Base-by-base conservation (phyloP, 2,329 filamentous ascomycete genomes). In the Cytospora schulzeri region DNA sequence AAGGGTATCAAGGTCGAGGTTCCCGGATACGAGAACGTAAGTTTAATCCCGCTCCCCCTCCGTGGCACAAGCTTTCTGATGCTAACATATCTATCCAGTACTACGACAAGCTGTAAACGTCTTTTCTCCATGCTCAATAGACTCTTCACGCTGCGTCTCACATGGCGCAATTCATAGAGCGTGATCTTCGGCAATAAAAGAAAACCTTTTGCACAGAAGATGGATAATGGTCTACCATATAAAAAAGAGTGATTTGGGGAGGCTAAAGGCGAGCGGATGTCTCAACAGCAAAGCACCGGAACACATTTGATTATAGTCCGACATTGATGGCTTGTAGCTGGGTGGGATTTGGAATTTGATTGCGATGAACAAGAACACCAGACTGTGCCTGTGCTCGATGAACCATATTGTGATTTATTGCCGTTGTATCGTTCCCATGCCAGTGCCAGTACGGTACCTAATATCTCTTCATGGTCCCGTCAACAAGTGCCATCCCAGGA, bases 1-100 rank as follows among this genome's bases (percentile, higher is more conserved):
- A 99, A 99, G 92, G 95, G 94, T 92, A 85, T 99, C 87, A 99
- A 99, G 92, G 83, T 90, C 77, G 88, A 92, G 76, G 91, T 97
- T 79, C 94, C 95, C 75, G 91, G 90, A 79, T 89, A 93, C 84
- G 92, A 92, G 79, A 96, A 97, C 88, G 92, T 95, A 88, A 92
- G 92, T 91, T 70, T 65, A 65, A 19, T 2, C n/a, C n/a, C n/a
- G 19, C 51, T 11, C 28, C 9, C 0, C 6, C 3, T 51, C 26
- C 29, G 15, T 31, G 24, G 38, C 3, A 48, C 31, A 45, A 33
- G 29, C 48, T 22, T n/a, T n/a, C n/a, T 31, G 53, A 31, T 69
- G 63, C 76, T 83, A 77, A 85, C 80, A 35, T 15, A 6, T 4
- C 5, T n/a, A 12, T 53, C 69, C 76, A 96, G 91, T 97, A 96